These are phyloP conservation scores for Globisporangium barbulae DNA, from an alignment of 352 stramenopile species.

Conservation along the genomic window DNA sequence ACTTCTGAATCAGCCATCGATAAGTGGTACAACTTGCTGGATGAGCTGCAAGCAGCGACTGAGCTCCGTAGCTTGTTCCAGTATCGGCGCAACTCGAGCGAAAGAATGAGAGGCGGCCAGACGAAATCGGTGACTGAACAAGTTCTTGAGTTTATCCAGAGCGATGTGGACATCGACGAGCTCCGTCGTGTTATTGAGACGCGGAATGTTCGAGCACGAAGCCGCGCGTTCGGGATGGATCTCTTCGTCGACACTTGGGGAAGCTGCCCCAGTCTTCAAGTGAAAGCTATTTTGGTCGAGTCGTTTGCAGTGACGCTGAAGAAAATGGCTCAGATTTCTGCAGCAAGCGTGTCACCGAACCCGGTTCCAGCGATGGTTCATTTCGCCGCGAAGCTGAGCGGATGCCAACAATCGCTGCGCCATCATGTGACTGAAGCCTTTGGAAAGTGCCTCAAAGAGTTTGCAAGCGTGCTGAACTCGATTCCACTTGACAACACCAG, in stretches of 20 bases:
- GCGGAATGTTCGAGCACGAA: conserved; percentile 45
- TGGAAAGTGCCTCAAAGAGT: conserved; percentile 34
- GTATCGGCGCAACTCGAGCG: conserved; percentile 75
- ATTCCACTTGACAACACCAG: conserved; percentile 19
- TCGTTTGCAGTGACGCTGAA: conserved; percentile 45
- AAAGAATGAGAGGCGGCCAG: conserved; percentile 44
- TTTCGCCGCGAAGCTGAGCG: conserved; percentile 48
- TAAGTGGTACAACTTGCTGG: conserved; percentile 80
- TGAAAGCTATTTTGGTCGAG: conserved; percentile 45
- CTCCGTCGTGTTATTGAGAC: conserved; percentile 39
- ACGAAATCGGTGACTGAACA: conserved; percentile 76
- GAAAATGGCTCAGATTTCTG: conserved; percentile 30
- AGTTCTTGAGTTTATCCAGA: conserved; percentile 84
- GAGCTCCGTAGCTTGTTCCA: conserved; percentile 67
- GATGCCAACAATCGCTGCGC: conserved; percentile 43
- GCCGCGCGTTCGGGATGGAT: conserved; percentile 41
- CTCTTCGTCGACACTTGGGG: conserved; percentile 37
- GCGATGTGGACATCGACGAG: conserved; percentile 63
- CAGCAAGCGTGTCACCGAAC: conserved; percentile 10
- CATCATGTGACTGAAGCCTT: conserved; percentile 53
- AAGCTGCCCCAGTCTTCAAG: conserved; percentile 20
- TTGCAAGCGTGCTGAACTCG: conserved; percentile 28
- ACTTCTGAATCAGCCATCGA: conserved; percentile 50
- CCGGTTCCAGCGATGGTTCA: conserved; percentile 38
- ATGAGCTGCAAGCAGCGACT: conserved; percentile 74